These are phyloP conservation scores for Naegleria lovaniensis DNA, from an alignment of 208 protist species.

Conservation along the genomic window DNA sequence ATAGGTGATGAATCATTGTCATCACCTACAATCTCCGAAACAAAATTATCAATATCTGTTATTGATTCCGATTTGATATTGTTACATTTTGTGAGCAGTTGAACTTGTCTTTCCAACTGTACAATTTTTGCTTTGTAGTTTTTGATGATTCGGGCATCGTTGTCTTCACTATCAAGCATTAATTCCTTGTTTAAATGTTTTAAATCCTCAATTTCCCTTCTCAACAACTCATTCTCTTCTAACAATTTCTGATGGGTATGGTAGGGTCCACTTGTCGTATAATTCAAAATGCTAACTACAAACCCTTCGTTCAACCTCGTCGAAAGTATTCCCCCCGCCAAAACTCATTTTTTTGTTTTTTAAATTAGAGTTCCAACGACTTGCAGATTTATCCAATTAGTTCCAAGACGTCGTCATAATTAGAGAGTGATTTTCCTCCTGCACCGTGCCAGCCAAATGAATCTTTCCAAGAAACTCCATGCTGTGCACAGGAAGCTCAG, in stretches of 20 bases:
- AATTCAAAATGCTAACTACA: background rate
- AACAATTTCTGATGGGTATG: background rate
- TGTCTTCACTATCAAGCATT: background rate
- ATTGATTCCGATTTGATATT: background rate
- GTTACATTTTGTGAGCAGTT: background rate
- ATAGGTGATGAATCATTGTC: background rate
- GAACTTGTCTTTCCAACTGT: conserved; percentile 27
- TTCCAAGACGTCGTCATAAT: too few relatives aligned
- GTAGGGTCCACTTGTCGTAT: too few relatives aligned
- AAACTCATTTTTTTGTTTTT: background rate
- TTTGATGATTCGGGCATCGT: background rate
- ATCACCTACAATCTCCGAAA: background rate
- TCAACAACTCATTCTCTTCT: background rate
- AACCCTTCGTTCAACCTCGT: background rate
- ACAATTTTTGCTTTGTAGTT: background rate
- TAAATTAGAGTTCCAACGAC: too few relatives aligned
- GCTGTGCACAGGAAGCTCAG: too few relatives aligned
- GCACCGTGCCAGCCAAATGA: too few relatives aligned
- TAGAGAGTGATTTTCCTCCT: too few relatives aligned
- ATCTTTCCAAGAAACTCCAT: too few relatives aligned
- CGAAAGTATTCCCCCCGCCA: background rate
- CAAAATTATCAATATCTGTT: background rate
- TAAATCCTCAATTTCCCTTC: background rate
- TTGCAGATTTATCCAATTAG: too few relatives aligned
- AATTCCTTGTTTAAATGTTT: background rate